Evolutionary conservation across 2,329 filamentous ascomycete species (phyloP).

Genomic region (Penicillium sp.): DNA sequence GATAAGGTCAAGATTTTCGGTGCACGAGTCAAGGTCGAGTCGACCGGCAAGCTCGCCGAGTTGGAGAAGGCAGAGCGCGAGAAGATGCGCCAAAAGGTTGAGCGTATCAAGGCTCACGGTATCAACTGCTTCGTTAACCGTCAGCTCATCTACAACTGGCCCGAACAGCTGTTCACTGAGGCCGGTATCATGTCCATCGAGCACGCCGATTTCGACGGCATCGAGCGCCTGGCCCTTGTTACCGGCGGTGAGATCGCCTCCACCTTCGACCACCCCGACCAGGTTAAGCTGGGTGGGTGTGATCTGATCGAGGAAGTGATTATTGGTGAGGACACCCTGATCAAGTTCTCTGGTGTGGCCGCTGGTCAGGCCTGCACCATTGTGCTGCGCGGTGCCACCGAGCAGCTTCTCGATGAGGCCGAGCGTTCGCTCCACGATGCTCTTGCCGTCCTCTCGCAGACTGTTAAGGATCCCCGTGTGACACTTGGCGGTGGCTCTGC

Average conservation of each 20-base stretch:
- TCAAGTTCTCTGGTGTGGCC: slow-evolving; percentile 94
- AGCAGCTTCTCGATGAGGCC: slow-evolving; percentile 94
- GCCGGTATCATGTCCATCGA: slow-evolving; percentile 98
- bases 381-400: slow-evolving; percentile 90
- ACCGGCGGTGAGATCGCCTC: slow-evolving; percentile 97
- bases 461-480: slow-evolving; percentile 87
- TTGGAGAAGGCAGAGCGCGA: slow-evolving; percentile 97
- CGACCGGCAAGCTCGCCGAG: slow-evolving; percentile 95
- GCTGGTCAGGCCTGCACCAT: slow-evolving; percentile 95
- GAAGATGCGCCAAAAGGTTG: slow-evolving; percentile 99
- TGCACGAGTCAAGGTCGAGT: slow-evolving; percentile 91
- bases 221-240: slow-evolving; percentile 89
- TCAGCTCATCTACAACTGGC: slow-evolving; percentile 99
- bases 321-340: slow-evolving; percentile 94
- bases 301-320: slow-evolving; percentile 97
- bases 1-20: slow-evolving; percentile 99
- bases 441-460: slow-evolving; percentile 92
- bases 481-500: slow-evolving; percentile 94
- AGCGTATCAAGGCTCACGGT: slow-evolving; percentile 96
- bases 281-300: slow-evolving; percentile 93
- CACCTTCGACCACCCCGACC: slow-evolving; percentile 96
- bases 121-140: slow-evolving; percentile 99
- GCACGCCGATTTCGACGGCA: slow-evolving; percentile 97
- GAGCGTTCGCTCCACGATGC: slow-evolving; percentile 96
- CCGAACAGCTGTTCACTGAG: slow-evolving; percentile 96